Percentiles rank a stretch among this genome's conserved stretches.
phyloP scores from a whole-genome alignment of 192 early-diverging fungal species.

The Geosiphon pyriformis region DNA sequence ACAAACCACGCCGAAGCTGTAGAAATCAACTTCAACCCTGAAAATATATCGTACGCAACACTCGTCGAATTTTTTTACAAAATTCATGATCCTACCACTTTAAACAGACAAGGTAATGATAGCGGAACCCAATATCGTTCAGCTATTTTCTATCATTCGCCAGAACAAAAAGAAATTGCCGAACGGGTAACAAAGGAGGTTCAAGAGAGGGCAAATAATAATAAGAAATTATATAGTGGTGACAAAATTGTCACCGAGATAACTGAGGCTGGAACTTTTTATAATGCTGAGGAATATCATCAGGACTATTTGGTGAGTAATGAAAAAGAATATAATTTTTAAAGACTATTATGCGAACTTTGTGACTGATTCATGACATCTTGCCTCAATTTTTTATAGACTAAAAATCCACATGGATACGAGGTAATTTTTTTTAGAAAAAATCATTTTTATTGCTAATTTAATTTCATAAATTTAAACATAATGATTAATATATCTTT shows the following conservation, averaged over 20 bases:
- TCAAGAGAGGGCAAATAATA: slow-evolving; percentile 32
- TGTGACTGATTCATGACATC: background rate
- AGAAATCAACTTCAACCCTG: slow-evolving; percentile 69
- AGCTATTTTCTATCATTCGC: slow-evolving; percentile 78
- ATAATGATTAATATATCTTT: background rate
- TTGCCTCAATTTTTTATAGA: background rate
- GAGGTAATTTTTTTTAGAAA: slow-evolving; percentile 47
- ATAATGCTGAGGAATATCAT: slow-evolving; percentile 78
- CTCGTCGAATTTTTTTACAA: slow-evolving; percentile 81
- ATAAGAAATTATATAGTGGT: slow-evolving; percentile 32
- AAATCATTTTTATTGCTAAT: background rate
- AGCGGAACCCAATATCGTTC: slow-evolving; percentile 82
- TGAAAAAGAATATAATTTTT: background rate
- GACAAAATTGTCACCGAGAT: slow-evolving; percentile 65
- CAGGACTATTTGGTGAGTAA: slow-evolving; percentile 64
- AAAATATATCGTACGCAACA: slow-evolving; percentile 61
- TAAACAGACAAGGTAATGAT: slow-evolving; percentile 82
- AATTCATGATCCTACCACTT: slow-evolving; percentile 82
- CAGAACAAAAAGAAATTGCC: slow-evolving; percentile 68
- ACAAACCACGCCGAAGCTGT: slow-evolving; percentile 84
- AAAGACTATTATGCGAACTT: slow-evolving; percentile 23
- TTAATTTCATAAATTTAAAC: background rate
- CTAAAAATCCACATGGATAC: slow-evolving; percentile 70
- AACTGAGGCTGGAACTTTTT: slow-evolving; percentile 63
- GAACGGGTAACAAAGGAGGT: slow-evolving; percentile 62